phyloP scores from a whole-genome alignment of 1,284 basidiomycete species.

The Papiliotrema nemorosa region DNA sequence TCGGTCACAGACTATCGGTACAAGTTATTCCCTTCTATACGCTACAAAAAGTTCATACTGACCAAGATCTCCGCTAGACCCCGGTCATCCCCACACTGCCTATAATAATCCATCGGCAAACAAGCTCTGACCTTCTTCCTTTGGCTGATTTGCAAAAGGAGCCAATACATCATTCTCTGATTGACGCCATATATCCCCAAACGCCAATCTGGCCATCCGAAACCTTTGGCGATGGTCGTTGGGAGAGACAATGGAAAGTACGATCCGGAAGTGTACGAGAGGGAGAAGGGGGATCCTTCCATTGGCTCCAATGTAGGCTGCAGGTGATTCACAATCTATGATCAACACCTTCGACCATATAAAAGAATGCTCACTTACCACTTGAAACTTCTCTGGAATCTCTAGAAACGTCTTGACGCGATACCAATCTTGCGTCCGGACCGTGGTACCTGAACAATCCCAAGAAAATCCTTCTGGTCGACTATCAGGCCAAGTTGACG shows the following conservation, averaged over 20 bases:
- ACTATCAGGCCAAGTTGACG: constrained; percentile 75
- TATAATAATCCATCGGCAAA: constrained; percentile 42
- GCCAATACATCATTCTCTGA: constrained; percentile 63
- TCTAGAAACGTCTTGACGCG: constrained; percentile 66
- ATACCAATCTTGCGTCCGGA: constrained; percentile 83
- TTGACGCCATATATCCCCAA: constrained; percentile 81
- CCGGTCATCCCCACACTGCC: constrained; percentile 20
- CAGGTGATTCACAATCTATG: constrained; percentile 18
- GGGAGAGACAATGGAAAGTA: constrained; percentile 75
- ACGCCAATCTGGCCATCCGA: constrained; percentile 69
- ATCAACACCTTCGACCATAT: constrained; percentile 1
- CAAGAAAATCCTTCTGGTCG: constrained; percentile 66
- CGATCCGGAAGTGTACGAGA: constrained; percentile 74
- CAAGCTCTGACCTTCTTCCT: constrained; percentile 27
- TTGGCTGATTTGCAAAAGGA: constrained; percentile 53
- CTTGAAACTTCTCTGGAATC: constrained; percentile 70
- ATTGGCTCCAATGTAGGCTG: constrained; percentile 57
- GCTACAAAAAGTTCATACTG: constrained; percentile 25
- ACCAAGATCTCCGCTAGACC: constrained; percentile 29
- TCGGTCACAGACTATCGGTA: background rate
- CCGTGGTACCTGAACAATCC: constrained; percentile 56
- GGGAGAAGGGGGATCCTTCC: constrained; percentile 51
- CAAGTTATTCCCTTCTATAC: constrained; percentile 1
- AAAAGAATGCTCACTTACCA: constrained; percentile 36
- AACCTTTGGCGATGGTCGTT: constrained; percentile 67